Evolutionary conservation across 129 eudicot species (phyloP).

Genomic region (Heracleum sosnowskyi): DNA sequence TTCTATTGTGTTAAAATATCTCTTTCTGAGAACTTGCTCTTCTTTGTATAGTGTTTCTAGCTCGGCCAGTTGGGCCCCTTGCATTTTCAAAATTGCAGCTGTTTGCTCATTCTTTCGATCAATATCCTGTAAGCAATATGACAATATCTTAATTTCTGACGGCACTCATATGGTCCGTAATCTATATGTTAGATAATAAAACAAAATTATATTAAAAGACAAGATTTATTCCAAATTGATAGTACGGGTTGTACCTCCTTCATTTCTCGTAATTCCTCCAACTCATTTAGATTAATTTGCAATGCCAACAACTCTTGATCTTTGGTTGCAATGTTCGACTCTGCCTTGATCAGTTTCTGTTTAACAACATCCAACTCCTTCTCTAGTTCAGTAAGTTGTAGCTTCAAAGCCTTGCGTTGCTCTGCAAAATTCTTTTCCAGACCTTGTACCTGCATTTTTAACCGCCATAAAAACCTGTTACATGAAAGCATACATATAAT

Average conservation of each 20-base stretch:
- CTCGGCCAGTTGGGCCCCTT: slow-evolving; percentile 86
- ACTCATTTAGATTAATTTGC: slow-evolving; percentile 65
- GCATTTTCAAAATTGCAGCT: slow-evolving; percentile 88
- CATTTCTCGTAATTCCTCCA: slow-evolving; percentile 94
- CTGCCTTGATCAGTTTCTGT: slow-evolving; percentile 38
- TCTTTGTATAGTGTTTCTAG: slow-evolving; percentile 82
- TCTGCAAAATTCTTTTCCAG: slow-evolving; percentile 54
- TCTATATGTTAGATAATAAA: background rate
- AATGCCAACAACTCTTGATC: slow-evolving; percentile 55
- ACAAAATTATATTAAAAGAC: background rate
- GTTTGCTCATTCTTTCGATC: slow-evolving; percentile 98
- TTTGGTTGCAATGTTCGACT: slow-evolving; percentile 50
- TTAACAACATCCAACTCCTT: slow-evolving; percentile 54
- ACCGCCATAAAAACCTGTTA: slow-evolving; percentile 2
- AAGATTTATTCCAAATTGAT: background rate
- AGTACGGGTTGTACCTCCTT: slow-evolving; percentile 52
- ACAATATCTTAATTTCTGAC: background rate
- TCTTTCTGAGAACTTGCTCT: slow-evolving; percentile 69
- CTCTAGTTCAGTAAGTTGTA: slow-evolving; percentile 60
- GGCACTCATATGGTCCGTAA: background rate
- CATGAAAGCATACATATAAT: background rate
- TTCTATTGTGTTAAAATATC: slow-evolving; percentile 89
- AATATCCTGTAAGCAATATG: slow-evolving; percentile 53
- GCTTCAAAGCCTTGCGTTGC: slow-evolving; percentile 52
- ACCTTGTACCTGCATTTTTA: slow-evolving; percentile 37